phyloP scores from a whole-genome alignment of 495 filamentous ascomycete species.

The Penicillium dipodomyicola region DNA sequence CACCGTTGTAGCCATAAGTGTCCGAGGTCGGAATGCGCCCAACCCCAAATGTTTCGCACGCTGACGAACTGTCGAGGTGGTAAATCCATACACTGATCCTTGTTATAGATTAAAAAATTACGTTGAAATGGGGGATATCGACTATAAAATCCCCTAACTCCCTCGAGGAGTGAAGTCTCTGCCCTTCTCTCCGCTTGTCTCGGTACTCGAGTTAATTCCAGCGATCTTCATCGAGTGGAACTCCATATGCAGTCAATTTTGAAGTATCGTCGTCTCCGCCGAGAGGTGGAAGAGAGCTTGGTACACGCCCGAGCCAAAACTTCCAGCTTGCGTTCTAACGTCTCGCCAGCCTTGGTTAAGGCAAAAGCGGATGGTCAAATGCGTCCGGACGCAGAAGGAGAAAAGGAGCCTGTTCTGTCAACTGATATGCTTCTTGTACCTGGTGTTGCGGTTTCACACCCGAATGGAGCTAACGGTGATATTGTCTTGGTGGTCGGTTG shows the following conservation, averaged over 20 bases:
- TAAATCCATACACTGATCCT: too few species aligned
- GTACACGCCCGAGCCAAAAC: conserved; percentile 3
- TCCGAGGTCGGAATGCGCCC: too few species aligned
- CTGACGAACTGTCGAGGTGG: too few species aligned
- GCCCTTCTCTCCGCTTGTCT: background rate
- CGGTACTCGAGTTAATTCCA: background rate
- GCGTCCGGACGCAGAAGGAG: background rate
- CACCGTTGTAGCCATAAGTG: too few species aligned
- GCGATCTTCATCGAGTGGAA: background rate
- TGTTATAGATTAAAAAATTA: too few species aligned
- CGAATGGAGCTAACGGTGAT: conserved; percentile 8
- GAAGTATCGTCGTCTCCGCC: conserved; percentile 9
- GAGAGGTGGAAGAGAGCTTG: conserved; percentile 16
- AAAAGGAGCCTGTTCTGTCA: background rate
- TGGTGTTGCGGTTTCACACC: conserved; percentile 10
- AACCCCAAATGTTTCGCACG: too few species aligned
- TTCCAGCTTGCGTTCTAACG: background rate
- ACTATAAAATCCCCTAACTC: too few species aligned
- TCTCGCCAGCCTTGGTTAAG: background rate
- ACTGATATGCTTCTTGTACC: background rate
- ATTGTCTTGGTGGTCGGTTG: conserved; percentile 14
- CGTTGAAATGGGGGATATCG: too few species aligned
- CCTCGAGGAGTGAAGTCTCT: too few species aligned
- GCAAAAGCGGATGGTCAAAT: background rate
- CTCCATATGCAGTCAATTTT: conserved; percentile 7